Conservation (phyloP, 148 eudicot species). For the Amaranthus cruentus region DNA sequence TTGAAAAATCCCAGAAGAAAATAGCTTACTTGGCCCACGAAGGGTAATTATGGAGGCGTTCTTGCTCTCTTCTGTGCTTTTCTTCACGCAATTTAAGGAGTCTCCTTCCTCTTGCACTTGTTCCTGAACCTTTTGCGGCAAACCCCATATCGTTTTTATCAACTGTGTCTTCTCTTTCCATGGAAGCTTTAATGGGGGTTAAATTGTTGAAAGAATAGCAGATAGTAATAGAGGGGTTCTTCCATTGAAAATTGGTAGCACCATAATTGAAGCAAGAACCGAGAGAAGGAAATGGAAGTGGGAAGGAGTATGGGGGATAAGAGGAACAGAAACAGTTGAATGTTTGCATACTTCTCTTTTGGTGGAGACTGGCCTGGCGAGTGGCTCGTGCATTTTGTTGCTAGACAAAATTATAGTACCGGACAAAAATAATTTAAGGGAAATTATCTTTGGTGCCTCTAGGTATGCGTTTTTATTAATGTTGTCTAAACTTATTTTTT, state of each 20-base stretch:
- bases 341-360: constrained; percentile 4
- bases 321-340: constrained; percentile 1
- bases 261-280: not conserved
- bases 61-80: constrained; percentile 60
- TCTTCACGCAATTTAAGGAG: constrained; percentile 74
- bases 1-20: not conserved
- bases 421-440: too few species aligned
- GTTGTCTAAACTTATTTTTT: too few species aligned
- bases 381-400: not conserved
- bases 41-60: constrained; percentile 68
- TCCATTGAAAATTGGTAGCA: not conserved
- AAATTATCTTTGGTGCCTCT: too few species aligned
- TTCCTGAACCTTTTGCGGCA: constrained; percentile 69
- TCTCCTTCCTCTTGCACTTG: constrained; percentile 80
- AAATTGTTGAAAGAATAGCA: not conserved
- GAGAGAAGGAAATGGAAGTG: not conserved
- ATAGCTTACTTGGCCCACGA: constrained; percentile 77
- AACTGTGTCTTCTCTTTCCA: not conserved
- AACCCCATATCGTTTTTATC: not conserved
- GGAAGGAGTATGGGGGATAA: not conserved
- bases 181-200: constrained; percentile 13
- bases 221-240: not conserved
- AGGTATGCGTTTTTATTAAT: too few species aligned
- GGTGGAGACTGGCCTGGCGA: too few species aligned
- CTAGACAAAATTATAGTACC: too few species aligned